Evolutionary conservation across 768 basidiomycete genomes (phyloP).

Genomic region (Phallus indusiatus): DNA sequence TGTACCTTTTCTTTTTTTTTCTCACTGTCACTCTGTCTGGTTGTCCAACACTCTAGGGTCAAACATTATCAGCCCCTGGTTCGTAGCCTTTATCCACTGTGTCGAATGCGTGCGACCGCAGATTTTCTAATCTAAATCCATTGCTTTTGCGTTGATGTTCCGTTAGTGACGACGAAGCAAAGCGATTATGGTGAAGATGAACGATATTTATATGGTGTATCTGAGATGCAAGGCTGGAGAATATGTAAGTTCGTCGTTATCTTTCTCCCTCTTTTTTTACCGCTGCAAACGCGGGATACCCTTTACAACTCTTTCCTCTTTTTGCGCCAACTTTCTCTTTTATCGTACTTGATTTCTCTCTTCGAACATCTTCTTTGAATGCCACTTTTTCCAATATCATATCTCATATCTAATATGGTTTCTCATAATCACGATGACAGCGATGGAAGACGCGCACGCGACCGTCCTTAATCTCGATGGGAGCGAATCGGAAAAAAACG

Average conservation of each 20-base stretch:
- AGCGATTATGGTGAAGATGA: slow-evolving; percentile 64
- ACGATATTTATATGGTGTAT: slow-evolving; percentile 64
- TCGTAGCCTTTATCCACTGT: slow-evolving; percentile 17
- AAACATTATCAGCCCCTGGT: slow-evolving; percentile 80
- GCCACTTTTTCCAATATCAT: background rate
- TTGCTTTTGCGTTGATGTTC: slow-evolving; percentile 11
- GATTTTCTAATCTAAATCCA: slow-evolving; percentile 4
- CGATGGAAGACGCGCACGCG: slow-evolving; percentile 96
- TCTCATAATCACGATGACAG: slow-evolving; percentile 29
- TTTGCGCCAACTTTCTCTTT: background rate
- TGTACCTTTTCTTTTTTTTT: background rate
- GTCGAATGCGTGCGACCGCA: background rate
- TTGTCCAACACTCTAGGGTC: slow-evolving; percentile 44
- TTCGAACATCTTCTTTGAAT: background rate
- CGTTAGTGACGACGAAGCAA: slow-evolving; percentile 70
- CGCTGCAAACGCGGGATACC: background rate
- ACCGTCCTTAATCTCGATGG: slow-evolving; percentile 61
- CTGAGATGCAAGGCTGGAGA: slow-evolving; percentile 99
- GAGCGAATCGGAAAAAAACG: slow-evolving; percentile 32
- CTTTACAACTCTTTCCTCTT: slow-evolving; percentile 2
- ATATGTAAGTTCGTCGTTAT: slow-evolving; percentile 61
- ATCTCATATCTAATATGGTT: background rate
- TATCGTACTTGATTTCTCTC: slow-evolving; percentile 6
- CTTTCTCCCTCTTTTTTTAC: background rate
- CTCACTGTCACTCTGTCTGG: background rate